Percentiles rank a stretch among this genome's conserved stretches.
Evolutionary conservation across 176 grass and related monocot species (phyloP).

Genomic region (Lolium perenne): DNA sequence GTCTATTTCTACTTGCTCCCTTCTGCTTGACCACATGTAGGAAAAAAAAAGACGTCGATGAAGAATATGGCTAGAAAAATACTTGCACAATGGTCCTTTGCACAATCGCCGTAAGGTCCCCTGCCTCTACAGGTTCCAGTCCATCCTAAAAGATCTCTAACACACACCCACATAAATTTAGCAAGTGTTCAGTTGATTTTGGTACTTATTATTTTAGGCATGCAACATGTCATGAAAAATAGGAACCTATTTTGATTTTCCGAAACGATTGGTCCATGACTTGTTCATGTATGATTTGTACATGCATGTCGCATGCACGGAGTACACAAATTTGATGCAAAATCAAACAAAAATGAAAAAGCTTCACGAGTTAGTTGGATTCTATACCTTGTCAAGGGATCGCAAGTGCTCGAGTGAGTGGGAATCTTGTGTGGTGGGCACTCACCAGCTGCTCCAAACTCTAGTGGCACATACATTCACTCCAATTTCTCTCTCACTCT

Average conservation of each 20-base stretch:
- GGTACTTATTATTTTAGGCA: too few species aligned
- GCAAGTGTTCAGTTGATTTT: too few species aligned
- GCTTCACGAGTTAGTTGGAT: not conserved
- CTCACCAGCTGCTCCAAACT: not conserved
- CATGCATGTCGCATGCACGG: not conserved
- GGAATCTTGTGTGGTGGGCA: constrained; percentile 26
- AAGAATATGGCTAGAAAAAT: too few species aligned
- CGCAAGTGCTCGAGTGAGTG: constrained; percentile 13
- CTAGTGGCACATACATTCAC: constrained; percentile 15
- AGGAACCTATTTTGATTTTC: not conserved
- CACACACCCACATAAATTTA: too few species aligned
- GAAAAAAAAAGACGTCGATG: too few species aligned
- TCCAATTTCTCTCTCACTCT: not conserved
- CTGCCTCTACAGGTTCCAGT: too few species aligned
- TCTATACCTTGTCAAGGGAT: constrained; percentile 16
- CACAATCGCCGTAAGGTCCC: too few species aligned
- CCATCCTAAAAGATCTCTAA: too few species aligned
- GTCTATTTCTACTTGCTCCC: too few species aligned
- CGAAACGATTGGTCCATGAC: not conserved
- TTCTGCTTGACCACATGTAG: too few species aligned
- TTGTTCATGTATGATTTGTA: not conserved
- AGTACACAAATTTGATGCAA: not conserved
- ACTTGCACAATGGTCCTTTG: too few species aligned
- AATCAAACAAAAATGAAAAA: not conserved
- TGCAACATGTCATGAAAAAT: too few species aligned